A percentile compares a stretch with the other conserved stretches of the same genome.
phyloP scores from a whole-genome alignment of 2,329 filamentous ascomycete species.

The Calonectria hongkongensis region DNA sequence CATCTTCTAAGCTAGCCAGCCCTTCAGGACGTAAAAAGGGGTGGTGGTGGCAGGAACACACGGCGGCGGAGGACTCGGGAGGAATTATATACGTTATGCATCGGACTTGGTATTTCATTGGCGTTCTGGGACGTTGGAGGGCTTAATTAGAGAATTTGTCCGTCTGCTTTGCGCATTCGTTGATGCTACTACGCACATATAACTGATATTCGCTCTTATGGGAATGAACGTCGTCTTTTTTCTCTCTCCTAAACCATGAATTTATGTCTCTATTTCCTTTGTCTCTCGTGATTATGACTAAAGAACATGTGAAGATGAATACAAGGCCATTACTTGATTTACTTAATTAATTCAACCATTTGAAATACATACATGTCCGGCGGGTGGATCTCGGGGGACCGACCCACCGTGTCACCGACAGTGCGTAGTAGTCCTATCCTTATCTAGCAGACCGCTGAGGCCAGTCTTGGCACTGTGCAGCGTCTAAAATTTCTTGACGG shows the following conservation, averaged over 20 bases:
- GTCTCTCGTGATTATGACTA: not conserved
- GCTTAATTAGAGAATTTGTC: constrained; percentile 35
- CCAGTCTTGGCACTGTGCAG: constrained; percentile 47
- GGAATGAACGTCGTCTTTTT: not conserved
- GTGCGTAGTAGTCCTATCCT: constrained; percentile 19
- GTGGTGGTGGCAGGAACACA: not conserved
- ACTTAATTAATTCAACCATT: not conserved
- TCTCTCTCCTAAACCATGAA: not conserved
- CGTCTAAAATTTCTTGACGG: constrained; percentile 51
- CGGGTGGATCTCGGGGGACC: constrained; percentile 8
- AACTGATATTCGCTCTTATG: constrained; percentile 1
- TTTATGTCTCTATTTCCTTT: not conserved
- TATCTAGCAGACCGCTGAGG: constrained; percentile 10
- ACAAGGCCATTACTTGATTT: not conserved
- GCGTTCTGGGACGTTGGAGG: constrained; percentile 44
- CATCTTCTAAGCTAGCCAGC: constrained; percentile 79
- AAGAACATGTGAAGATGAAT: not conserved
- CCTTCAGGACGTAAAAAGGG: not conserved
- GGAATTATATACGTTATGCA: not conserved
- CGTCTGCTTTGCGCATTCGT: constrained; percentile 14
- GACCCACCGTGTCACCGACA: constrained; percentile 40
- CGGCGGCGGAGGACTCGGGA: not conserved
- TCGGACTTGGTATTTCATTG: constrained; percentile 25
- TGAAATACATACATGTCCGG: not conserved
- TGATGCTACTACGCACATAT: constrained; percentile 15